Evolutionary conservation across 352 stramenopile species (phyloP).

Genomic region (Pythium plurisporium): DNA sequence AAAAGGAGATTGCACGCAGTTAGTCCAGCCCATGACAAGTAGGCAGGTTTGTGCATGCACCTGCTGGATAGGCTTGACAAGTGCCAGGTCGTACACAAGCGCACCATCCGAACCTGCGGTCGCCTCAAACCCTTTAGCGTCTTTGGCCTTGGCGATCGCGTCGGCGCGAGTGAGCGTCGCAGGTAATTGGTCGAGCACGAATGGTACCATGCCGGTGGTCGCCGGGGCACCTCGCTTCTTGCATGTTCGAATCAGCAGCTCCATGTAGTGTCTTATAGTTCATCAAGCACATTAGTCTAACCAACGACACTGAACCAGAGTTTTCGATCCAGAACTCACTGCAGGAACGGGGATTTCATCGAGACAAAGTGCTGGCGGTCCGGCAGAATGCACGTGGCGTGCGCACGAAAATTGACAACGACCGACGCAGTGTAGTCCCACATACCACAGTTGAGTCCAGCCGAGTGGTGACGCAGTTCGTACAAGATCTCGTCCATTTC

Average conservation of each 20-base stretch:
- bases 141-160: conserved; percentile 72
- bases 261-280: conserved; percentile 79
- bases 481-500: conserved; percentile 97
- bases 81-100: conserved; percentile 90
- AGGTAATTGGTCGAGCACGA: conserved; percentile 91
- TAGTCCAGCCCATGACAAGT: neutral
- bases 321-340: conserved; percentile 19
- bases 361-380: conserved; percentile 84
- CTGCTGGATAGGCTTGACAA: conserved; percentile 69
- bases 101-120: conserved; percentile 90
- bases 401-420: conserved; percentile 91
- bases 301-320: too few relatives aligned
- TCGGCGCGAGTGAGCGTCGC: conserved; percentile 45
- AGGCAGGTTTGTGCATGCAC: conserved; percentile 17
- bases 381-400: conserved; percentile 81
- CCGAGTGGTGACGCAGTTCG: conserved; percentile 92
- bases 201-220: conserved; percentile 95
- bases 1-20: conserved; percentile 7
- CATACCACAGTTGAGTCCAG: conserved; percentile 95
- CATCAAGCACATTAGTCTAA: too few relatives aligned
- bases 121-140: conserved; percentile 87
- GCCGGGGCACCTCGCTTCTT: conserved; percentile 90
- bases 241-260: conserved; percentile 92
- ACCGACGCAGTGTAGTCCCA: conserved; percentile 98
- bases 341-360: conserved; percentile 63